Evolutionary conservation across 495 filamentous ascomycete genomes (phyloP).

Genomic region (Barbatosphaeria neglecta): DNA sequence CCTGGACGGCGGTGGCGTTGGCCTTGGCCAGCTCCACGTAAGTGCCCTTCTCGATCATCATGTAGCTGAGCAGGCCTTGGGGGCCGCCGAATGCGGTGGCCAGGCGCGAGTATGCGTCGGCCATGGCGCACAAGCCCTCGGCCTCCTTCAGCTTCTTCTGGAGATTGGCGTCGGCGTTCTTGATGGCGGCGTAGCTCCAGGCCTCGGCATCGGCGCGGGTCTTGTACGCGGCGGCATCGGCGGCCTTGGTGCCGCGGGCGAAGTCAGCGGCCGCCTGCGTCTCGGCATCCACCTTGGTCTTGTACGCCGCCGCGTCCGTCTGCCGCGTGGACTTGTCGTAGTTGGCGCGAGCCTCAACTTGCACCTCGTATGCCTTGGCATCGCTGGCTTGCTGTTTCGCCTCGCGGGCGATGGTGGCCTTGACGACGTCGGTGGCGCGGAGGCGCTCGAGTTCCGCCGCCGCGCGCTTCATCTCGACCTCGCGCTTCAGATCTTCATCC

Average conservation of each 20-base stretch:
- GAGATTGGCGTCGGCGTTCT: slow-evolving; percentile 52
- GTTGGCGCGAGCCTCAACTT: slow-evolving; percentile 45
- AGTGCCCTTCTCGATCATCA: slow-evolving; percentile 63
- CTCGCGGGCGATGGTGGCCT: slow-evolving; percentile 62
- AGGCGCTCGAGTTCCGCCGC: slow-evolving; percentile 68
- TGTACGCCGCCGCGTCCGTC: slow-evolving; percentile 41
- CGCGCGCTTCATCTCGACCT: slow-evolving; percentile 62
- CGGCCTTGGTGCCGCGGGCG: slow-evolving; percentile 8
- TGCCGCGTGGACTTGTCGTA: slow-evolving; percentile 45
- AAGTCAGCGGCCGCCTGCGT: slow-evolving; percentile 2
- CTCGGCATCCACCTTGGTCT: slow-evolving; percentile 22
- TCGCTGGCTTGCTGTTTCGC: slow-evolving; percentile 64
- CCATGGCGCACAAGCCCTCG: slow-evolving; percentile 61
- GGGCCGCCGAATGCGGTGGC: slow-evolving; percentile 63
- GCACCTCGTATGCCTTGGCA: slow-evolving; percentile 46
- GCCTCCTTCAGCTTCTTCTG: slow-evolving; percentile 57
- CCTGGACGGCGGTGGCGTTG: slow-evolving; percentile 60
- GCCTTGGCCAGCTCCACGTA: slow-evolving; percentile 55
- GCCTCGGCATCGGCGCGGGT: slow-evolving; percentile 28
- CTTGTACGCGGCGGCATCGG: slow-evolving; percentile 35
- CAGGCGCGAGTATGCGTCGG: slow-evolving; percentile 60
- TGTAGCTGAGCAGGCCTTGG: slow-evolving; percentile 59
- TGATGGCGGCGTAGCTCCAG: slow-evolving; percentile 30
- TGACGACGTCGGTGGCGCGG: slow-evolving; percentile 63
- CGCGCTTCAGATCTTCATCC: slow-evolving; percentile 65